A percentile compares a stretch with the other conserved stretches of the same genome.
Evolutionary conservation across 1,284 basidiomycete genomes (phyloP).

Genomic region (Serendipita sp.): DNA sequence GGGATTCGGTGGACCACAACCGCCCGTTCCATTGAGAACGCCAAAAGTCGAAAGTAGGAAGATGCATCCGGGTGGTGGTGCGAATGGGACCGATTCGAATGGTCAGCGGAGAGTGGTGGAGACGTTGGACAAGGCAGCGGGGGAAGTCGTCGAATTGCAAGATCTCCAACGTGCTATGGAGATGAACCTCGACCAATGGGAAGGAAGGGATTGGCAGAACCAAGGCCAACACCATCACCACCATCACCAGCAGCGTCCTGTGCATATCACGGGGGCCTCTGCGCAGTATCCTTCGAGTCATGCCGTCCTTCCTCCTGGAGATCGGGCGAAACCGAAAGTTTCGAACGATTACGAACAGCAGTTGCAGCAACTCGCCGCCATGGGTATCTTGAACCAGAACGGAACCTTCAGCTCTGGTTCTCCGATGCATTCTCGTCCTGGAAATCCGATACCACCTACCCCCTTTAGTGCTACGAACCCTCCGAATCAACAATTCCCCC

Average conservation of each 20-base stretch:
- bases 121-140: background rate
- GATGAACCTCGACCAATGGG: slow-evolving; percentile 4
- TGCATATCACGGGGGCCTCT: background rate
- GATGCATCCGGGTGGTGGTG: background rate
- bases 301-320: background rate
- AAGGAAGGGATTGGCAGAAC: background rate
- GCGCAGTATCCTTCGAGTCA: slow-evolving; percentile 5
- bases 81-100: background rate
- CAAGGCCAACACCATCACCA: background rate
- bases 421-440: background rate
- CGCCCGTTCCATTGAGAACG: background rate
- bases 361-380: background rate
- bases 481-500: background rate
- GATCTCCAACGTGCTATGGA: slow-evolving; percentile 1
- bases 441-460: background rate
- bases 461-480: background rate
- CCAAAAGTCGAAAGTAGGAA: background rate
- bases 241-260: background rate
- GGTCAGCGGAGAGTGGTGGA: background rate
- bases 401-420: background rate
- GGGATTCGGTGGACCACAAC: background rate
- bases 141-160: slow-evolving; percentile 2
- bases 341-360: slow-evolving; percentile 3
- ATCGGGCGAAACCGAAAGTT: background rate
- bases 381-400: background rate